Evolutionary conservation across 352 stramenopile genomes (phyloP).

Genomic region (Phytophthora idaei): DNA sequence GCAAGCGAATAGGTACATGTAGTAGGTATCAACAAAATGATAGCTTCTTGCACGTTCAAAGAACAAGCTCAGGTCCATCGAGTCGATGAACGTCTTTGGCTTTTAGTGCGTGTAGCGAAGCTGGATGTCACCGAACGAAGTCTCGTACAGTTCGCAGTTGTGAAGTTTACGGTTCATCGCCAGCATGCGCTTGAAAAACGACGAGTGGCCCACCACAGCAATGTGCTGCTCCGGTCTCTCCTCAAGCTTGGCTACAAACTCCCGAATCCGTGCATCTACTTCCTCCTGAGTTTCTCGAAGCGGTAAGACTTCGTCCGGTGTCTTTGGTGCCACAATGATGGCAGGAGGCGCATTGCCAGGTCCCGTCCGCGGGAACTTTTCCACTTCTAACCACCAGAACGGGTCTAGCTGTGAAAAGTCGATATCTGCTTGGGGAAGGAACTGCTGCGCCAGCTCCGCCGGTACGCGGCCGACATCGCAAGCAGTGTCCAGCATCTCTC

Average conservation of each 20-base stretch:
- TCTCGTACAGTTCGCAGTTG: constrained; percentile 82
- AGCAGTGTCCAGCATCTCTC: constrained; percentile 86
- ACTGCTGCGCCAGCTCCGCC: constrained; percentile 47
- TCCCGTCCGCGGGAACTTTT: constrained; percentile 36
- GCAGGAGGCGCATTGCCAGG: constrained; percentile 26
- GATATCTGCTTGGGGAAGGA: constrained; percentile 29
- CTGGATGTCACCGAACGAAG: constrained; percentile 26
- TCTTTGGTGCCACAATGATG: constrained; percentile 37
- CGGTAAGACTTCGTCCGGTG: constrained; percentile 52
- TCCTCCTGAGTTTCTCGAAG: constrained; percentile 64
- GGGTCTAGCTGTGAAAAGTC: constrained; percentile 55
- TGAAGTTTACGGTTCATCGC: constrained; percentile 76
- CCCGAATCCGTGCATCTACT: constrained; percentile 68
- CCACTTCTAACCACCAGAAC: constrained; percentile 69
- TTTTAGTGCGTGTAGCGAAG: constrained; percentile 20
- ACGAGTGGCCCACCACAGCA: constrained; percentile 81
- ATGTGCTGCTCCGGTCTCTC: constrained; percentile 74
- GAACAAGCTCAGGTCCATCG: too few relatives aligned
- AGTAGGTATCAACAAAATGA: constrained; percentile 12
- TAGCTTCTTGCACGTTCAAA: background rate
- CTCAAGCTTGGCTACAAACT: constrained; percentile 59
- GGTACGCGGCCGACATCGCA: constrained; percentile 80
- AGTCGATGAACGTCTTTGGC: background rate
- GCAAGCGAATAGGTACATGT: background rate
- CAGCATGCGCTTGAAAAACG: constrained; percentile 88